Conservation (phyloP, 1,284 basidiomycete genomes). For the Rhodofomes roseus region DNA sequence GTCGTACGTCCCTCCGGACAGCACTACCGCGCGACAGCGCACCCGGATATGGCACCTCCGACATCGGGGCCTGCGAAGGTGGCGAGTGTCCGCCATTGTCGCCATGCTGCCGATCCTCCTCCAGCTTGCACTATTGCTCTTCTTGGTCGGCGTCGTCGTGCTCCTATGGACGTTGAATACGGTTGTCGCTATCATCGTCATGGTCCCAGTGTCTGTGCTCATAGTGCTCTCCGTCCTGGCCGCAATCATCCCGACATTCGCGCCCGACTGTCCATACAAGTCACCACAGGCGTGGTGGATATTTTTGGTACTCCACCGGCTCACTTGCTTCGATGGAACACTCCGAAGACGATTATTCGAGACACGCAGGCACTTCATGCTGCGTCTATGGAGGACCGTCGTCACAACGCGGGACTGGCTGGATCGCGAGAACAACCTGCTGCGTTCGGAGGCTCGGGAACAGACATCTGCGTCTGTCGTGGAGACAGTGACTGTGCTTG, state of each 20-base stretch:
- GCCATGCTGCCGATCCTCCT: slow-evolving; percentile 14
- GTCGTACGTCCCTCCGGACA: slow-evolving; percentile 4
- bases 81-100: slow-evolving; percentile 13
- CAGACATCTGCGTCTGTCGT: neutral
- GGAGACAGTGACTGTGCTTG: neutral
- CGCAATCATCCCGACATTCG: neutral
- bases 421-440: neutral
- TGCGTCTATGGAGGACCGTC: neutral
- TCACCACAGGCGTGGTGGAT: neutral
- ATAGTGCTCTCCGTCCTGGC: neutral
- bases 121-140: slow-evolving; percentile 12
- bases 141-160: slow-evolving; percentile 15
- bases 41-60: slow-evolving; percentile 10
- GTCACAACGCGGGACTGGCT: neutral
- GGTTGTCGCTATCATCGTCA: neutral
- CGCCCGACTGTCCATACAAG: neutral
- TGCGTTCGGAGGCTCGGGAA: neutral
- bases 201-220: neutral
- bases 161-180: slow-evolving; percentile 8
- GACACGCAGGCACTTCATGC: neutral
- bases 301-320: neutral
- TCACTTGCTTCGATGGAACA: neutral
- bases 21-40: slow-evolving; percentile 1
- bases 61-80: slow-evolving; percentile 3
- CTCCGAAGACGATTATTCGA: neutral